Percentiles rank a stretch among this genome's conserved stretches.
These are phyloP conservation scores for Oligophagozyma castellii DNA, from an alignment of 1,139 yeast genomes.

Conservation along the genomic window DNA sequence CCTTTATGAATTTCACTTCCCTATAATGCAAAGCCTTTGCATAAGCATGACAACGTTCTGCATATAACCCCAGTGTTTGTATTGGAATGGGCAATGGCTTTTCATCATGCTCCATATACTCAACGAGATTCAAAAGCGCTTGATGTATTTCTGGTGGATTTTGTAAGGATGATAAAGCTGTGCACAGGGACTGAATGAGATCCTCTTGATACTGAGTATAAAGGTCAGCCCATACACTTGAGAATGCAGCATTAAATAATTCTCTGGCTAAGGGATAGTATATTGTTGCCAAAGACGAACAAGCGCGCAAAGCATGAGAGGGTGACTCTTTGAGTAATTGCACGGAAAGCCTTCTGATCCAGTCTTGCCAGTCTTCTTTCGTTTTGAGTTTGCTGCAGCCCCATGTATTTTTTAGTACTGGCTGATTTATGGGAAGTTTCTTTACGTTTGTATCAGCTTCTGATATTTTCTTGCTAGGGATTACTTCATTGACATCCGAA, in stretches of 20 bases:
- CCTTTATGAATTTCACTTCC: conserved; percentile 87
- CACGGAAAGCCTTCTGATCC: conserved; percentile 80
- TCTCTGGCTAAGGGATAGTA: conserved; percentile 85
- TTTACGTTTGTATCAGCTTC: conserved; percentile 61
- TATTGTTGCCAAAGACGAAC: conserved; percentile 79
- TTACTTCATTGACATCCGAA: conserved; percentile 45
- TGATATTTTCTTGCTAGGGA: conserved; percentile 40
- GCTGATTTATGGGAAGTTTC: conserved; percentile 46
- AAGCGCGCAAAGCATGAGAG: conserved; percentile 87
- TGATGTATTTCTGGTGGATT: conserved; percentile 96
- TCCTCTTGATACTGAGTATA: conserved; percentile 88
- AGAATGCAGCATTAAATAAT: conserved; percentile 86
- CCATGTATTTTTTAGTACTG: conserved; percentile 60
- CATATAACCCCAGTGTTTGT: conserved; percentile 80
- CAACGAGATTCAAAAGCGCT: conserved; percentile 76
- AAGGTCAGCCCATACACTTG: conserved; percentile 90
- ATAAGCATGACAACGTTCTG: conserved; percentile 92
- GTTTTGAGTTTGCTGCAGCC: conserved; percentile 82
- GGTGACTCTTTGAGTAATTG: conserved; percentile 88
- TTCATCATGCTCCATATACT: conserved; percentile 96
- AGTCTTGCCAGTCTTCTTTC: conserved; percentile 95
- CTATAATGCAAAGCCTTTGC: conserved; percentile 95
- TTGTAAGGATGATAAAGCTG: conserved; percentile 79
- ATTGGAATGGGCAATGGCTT: conserved; percentile 86
- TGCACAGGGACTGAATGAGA: conserved; percentile 69